phyloP scores from a whole-genome alignment of 2,329 filamentous ascomycete genomes.

The Corynespora cassiicola region DNA sequence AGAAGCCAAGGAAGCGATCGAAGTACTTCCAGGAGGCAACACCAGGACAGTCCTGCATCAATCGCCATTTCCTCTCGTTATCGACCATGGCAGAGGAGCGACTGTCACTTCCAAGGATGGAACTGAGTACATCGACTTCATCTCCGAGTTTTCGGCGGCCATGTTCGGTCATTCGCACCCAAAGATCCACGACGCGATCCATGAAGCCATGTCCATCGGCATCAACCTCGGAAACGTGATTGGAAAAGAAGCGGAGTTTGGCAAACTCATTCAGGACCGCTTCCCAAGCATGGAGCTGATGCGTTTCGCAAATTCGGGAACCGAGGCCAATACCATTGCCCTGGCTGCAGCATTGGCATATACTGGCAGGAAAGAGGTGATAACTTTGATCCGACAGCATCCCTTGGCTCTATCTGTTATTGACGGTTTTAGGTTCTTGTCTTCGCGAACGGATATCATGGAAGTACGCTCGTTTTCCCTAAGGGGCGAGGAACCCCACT shows the following conservation, averaged over 20 bases:
- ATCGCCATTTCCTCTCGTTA: constrained; percentile 33
- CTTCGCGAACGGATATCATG: constrained; percentile 59
- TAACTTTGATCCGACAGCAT: too few relatives aligned
- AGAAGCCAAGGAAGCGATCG: constrained; percentile 14
- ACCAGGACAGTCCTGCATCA: constrained; percentile 36
- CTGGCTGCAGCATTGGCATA: constrained; percentile 50
- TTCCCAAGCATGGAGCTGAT: constrained; percentile 6
- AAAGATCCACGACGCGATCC: constrained; percentile 3
- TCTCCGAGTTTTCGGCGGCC: constrained; percentile 9
- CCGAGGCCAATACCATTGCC: constrained; percentile 14
- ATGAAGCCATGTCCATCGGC: constrained; percentile 1
- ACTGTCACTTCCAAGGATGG: constrained; percentile 23
- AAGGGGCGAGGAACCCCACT: constrained; percentile 38
- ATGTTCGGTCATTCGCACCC: constrained; percentile 15
- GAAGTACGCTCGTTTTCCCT: constrained; percentile 57
- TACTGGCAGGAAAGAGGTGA: constrained; percentile 37
- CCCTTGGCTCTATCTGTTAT: too few relatives aligned
- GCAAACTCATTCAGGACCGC: constrained; percentile 2
- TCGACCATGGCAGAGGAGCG: constrained; percentile 18
- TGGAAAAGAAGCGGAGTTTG: constrained; percentile 2
- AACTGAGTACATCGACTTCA: constrained; percentile 12
- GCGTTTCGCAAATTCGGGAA: constrained; percentile 14
- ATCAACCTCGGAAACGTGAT: constrained; percentile 7
- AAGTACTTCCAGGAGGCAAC: constrained; percentile 36
- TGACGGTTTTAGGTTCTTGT: constrained; percentile 50